Base-by-base conservation (phyloP, 768 basidiomycete species). In the Mycena chlorophos region DNA sequence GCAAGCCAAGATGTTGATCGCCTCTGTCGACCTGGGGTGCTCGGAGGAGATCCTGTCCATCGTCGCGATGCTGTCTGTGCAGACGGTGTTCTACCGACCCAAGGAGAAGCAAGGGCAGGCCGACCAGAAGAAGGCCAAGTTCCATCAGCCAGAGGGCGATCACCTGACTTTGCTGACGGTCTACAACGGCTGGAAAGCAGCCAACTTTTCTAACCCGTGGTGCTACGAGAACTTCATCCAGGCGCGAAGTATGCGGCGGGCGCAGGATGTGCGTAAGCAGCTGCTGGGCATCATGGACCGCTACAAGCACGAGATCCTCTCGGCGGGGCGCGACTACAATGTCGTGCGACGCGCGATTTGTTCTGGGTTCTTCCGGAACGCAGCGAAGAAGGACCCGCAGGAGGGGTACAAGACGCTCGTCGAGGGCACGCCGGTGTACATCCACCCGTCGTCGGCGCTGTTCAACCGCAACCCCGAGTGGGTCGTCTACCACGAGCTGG, bases 81-180 rank as follows among this genome's bases (percentile, higher is more conserved):
- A 96, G 68, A 91, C 85, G 48, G 93, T 98, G 34, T 99, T 98
- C 71, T 98, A 98, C 72, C 85, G 97, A 31, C 97, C 96, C n/a
- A 98, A 98, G 73, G 97, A 98, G 73, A 98, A 98, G 73, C 97
- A 98, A 69, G 94, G 91, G 12, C 96, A 98, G 73, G 97, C 97
- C 0, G 97, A 99, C 72, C 94, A 96, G 30, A 98, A 99, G 78
- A 99, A 98, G 71, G 97, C 97, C 28, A 99, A 99, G 71, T 99
- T 99, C 74, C 96, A 98, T 73, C 93, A 98, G 69, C 93, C 97
- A 1, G 97, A 98, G 75, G 97, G 97, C 8, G 97, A 98, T 66
- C 92, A 98, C 68, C 74, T 96, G 29, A 96, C 93, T 12, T 72
- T 95, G 31, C 74, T 94, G 58, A 90, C 96, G 5, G 97, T 99